Evolutionary conservation across 768 basidiomycete species (phyloP).

Genomic region (Russula foetens): DNA sequence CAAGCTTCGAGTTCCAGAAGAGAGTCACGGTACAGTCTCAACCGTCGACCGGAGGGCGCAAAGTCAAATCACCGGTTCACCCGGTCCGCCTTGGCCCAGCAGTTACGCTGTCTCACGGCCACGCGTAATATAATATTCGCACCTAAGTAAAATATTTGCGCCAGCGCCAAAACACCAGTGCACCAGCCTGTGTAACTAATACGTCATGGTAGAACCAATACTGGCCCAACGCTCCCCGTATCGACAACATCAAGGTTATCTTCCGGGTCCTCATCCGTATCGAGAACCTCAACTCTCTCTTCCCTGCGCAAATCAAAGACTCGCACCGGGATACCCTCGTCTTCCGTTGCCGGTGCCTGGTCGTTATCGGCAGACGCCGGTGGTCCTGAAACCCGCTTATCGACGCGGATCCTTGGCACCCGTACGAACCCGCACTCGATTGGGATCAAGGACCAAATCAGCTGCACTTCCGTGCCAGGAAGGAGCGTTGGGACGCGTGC

Average conservation of each 20-base stretch:
- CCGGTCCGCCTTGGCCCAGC: background rate
- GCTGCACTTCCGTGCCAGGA: conserved; percentile 57
- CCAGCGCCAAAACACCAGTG: too few species aligned
- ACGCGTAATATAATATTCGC: too few species aligned
- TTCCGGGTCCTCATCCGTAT: conserved; percentile 18
- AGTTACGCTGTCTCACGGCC: too few species aligned
- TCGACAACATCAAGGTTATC: background rate
- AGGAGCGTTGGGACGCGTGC: conserved; percentile 64
- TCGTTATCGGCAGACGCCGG: background rate
- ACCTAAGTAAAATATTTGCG: too few species aligned
- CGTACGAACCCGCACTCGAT: conserved; percentile 63
- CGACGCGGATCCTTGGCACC: conserved; percentile 55
- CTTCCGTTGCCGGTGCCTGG: conserved; percentile 41
- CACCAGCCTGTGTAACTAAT: background rate
- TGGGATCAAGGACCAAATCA: conserved; percentile 65
- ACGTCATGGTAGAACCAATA: conserved; percentile 15
- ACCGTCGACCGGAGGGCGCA: too few species aligned
- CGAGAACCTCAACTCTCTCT: conserved; percentile 49
- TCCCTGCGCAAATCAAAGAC: conserved; percentile 50
- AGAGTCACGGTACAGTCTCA: too few species aligned
- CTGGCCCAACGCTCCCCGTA: conserved; percentile 1
- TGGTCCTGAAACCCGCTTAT: conserved; percentile 30
- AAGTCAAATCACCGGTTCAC: too few species aligned
- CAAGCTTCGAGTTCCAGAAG: too few species aligned
- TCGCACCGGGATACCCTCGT: conserved; percentile 55